Conservation (phyloP, 345 rosid genomes). For the Euphorbia tirucalli region DNA sequence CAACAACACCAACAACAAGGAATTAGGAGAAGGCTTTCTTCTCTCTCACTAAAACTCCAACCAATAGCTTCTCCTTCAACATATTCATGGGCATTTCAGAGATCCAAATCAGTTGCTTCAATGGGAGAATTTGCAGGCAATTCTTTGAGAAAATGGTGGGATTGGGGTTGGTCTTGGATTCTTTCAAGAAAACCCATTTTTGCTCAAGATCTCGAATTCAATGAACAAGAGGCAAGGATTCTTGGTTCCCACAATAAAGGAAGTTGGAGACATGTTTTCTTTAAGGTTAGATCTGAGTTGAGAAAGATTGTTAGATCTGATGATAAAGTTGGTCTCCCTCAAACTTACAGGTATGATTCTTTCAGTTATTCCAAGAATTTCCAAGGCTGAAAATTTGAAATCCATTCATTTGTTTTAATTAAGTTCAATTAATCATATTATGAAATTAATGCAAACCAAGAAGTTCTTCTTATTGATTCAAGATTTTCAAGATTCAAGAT, state of each 20-base stretch:
- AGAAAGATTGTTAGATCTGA: conserved; percentile 50
- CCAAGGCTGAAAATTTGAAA: not conserved
- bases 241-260: conserved; percentile 67
- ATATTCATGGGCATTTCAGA: conserved; percentile 45
- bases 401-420: too few relatives aligned
- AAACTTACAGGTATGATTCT: conserved; percentile 52
- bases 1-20: conserved; percentile 9
- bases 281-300: conserved; percentile 61
- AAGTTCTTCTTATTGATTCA: too few relatives aligned
- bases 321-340: conserved; percentile 56
- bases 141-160: conserved; percentile 80
- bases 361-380: conserved; percentile 44
- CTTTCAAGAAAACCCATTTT: conserved; percentile 65
- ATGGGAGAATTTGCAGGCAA: conserved; percentile 54
- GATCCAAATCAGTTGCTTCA: conserved; percentile 67
- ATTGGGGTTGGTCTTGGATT: conserved; percentile 86
- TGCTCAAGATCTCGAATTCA: conserved; percentile 80
- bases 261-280: conserved; percentile 79
- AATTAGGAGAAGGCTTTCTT: conserved; percentile 71
- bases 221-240: conserved; percentile 61
- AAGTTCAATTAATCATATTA: too few relatives aligned
- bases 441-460: too few relatives aligned
- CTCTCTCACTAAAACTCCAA: conserved; percentile 57
- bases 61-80: conserved; percentile 35
- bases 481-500: too few relatives aligned